These are phyloP conservation scores for Fusarium irregulare DNA, from an alignment of 2,329 filamentous ascomycete genomes.

Conservation along the genomic window DNA sequence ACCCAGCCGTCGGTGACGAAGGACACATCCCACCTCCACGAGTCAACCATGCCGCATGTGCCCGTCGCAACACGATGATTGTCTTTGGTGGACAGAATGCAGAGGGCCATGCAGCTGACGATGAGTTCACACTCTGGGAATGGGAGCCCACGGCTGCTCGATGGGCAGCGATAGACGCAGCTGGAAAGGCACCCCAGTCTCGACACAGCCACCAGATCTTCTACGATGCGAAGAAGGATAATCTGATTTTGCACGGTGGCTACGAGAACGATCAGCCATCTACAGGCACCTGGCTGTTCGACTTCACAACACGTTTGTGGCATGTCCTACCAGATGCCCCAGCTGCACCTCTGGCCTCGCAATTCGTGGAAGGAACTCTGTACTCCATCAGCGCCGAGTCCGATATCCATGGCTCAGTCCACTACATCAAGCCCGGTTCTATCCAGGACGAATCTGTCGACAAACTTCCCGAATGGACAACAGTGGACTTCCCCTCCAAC, in stretches of 20 bases:
- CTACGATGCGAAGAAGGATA: constrained; percentile 21
- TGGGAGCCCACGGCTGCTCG: constrained; percentile 23
- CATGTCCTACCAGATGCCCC: constrained; percentile 22
- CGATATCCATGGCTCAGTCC: constrained; percentile 26
- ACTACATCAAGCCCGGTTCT: constrained; percentile 16
- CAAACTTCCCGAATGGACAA: constrained; percentile 15
- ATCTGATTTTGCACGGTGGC: constrained; percentile 29
- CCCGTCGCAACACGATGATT: constrained; percentile 23
- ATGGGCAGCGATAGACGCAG: constrained; percentile 21
- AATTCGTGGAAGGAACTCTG: constrained; percentile 31
- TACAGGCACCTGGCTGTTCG: constrained; percentile 33
- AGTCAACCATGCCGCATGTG: constrained; percentile 27
- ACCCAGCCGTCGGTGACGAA: constrained; percentile 29
- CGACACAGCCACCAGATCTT: constrained; percentile 32
- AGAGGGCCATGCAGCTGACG: constrained; percentile 6
- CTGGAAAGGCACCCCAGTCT: constrained; percentile 17
- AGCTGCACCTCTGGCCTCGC: constrained; percentile 6
- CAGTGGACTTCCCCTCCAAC: constrained; percentile 30
- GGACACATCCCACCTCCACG: constrained; percentile 7
- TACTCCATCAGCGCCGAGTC: constrained; percentile 36
- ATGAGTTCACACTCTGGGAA: constrained; percentile 30
- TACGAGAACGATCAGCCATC: constrained; percentile 5
- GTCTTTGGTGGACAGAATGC: constrained; percentile 27
- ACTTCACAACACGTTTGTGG: constrained; percentile 30
- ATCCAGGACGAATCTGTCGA: constrained; percentile 18